Evolutionary conservation across 1,139 yeast genomes (phyloP).

Genomic region (Blastobotrys malaysiensis): DNA sequence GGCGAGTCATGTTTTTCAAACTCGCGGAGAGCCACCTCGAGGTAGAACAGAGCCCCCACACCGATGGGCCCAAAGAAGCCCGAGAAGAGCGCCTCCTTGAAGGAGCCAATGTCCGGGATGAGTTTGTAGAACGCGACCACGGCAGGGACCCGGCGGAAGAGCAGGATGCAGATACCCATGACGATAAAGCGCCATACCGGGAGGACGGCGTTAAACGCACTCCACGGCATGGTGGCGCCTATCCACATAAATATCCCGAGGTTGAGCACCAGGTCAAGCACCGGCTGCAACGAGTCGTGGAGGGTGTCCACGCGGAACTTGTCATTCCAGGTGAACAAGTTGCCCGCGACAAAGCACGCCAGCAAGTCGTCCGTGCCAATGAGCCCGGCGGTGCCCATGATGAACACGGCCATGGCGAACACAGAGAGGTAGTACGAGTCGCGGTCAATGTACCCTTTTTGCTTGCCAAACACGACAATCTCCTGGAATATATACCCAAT

Average conservation of each 20-base stretch:
- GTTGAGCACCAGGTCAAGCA: slow-evolving; percentile 34
- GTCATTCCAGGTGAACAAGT: slow-evolving; percentile 32
- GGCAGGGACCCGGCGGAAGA: slow-evolving; percentile 36
- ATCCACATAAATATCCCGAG: slow-evolving; percentile 35
- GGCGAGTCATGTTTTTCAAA: slow-evolving; percentile 15
- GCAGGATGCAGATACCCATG: slow-evolving; percentile 29
- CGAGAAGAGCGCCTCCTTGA: slow-evolving; percentile 38
- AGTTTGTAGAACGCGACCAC: slow-evolving; percentile 32
- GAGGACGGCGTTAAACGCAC: slow-evolving; percentile 21
- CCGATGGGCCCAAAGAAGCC: slow-evolving; percentile 46
- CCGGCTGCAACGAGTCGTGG: slow-evolving; percentile 31
- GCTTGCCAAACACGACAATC: slow-evolving; percentile 25
- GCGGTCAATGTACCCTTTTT: slow-evolving; percentile 37
- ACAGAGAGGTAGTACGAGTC: slow-evolving; percentile 64
- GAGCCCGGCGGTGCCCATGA: slow-evolving; percentile 45
- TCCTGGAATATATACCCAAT: slow-evolving; percentile 32
- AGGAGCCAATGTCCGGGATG: slow-evolving; percentile 36
- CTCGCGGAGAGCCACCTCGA: slow-evolving; percentile 23
- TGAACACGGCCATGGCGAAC: slow-evolving; percentile 64
- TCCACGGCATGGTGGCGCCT: slow-evolving; percentile 38
- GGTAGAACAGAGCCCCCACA: slow-evolving; percentile 38
- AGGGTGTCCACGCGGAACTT: slow-evolving; percentile 31
- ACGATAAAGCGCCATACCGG: slow-evolving; percentile 34
- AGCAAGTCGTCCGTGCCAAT: slow-evolving; percentile 38
- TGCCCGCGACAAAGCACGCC: slow-evolving; percentile 37